Evolutionary conservation across 1,139 yeast genomes (phyloP), one percentile per base, ranked within the genome.

Genomic region (Debaryomycetaceae sp.): DNA sequence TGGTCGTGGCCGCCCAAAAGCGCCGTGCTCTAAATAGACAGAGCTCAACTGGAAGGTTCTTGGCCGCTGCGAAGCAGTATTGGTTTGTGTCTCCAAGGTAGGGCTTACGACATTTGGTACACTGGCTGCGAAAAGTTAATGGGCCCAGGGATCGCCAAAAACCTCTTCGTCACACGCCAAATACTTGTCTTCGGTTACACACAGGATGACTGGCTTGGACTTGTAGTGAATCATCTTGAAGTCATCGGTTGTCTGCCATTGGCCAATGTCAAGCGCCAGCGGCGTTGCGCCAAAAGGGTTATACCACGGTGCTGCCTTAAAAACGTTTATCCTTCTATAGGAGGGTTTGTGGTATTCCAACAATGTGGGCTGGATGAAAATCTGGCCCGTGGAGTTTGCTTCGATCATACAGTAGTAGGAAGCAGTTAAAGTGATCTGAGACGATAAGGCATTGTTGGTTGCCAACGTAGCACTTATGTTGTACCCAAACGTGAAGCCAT

Each of bases 381-480:
- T 35, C 37, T 52, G 55, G 3, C 57, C 58, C 3, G 43, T 40
- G 6, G 27, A 12, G 8, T 52, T 53, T 22, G 41, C 37, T 0
- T 44, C 41, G 18, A 53, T 37, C 3, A 29, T 34, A 28, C 58
- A 53, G 8, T 34, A 28, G 27, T 44, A 52, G 4, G 39, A n/a
- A 2, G 42, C 47, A 14, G 36, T 26, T 4, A 48, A 32, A 2
- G 46, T 22, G 10, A 41, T 16, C 1, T 42, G 22, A 4, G 42
- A 31, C 1, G 32, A 41, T 8, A 41, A 16, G 14, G 30, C 32
- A 9, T 31, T 18, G 9, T 13, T 23, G 12, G 28, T 37, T 13
- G 31, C 44, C 9, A 40, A 16, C 8, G 16, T 29, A 4, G 16
- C 26, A 14, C 22, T 23, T 8, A 31, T n/a, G 23, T 23, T 16